Base-by-base conservation (phyloP, 1,139 yeast genomes). In the Yamadazyma jaroonii region DNA sequence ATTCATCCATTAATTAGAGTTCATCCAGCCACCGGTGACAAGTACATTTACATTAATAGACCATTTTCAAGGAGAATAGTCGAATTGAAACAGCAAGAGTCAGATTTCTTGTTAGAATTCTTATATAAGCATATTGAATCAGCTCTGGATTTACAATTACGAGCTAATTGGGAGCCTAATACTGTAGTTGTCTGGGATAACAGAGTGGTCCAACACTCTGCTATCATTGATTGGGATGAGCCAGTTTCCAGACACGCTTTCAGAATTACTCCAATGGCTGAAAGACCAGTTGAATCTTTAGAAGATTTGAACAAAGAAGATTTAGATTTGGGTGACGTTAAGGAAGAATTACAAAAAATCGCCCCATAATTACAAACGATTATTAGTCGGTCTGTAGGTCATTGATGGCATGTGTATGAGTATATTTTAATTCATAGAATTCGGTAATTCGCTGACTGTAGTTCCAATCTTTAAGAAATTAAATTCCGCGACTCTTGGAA, bases 171-270 rank as follows among this genome's bases (percentile, higher is more conserved):
- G 66, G 72, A 64, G 46, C 65, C 68, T 22, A 56, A 56, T 37
- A 79, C 86, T 7, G 82, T 83, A 25, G 87, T 80, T 17, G 59
- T 81, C 15, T 83, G 87, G 85, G 88, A 82, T 51, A 81, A 82
- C 61, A 70, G 89, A 57, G 63, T 81, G 50, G 75, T 78, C 22
- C 59, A 72, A 29, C 89, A 82, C 54, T 62, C 81, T 15, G 88
- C 88, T 3, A 63, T 77, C 32, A 63, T 75, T 38, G 88, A 81
- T 56, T 79, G 82, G 81, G 57, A 54, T 24, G 38, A 42, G 6
- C 73, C 72, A 11, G 67, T 73, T 35, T 61, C 75, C 28, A 72
- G 90, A 59, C 89, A 82, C 23, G 85, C 84, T 3, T 77, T 80
- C 49, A 70, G 90, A 56, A 75, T 82, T 42, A 81, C 89, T 4